phyloP scores from a whole-genome alignment of 2,329 filamentous ascomycete genomes.

The Graphiopsis chlorocephala region DNA sequence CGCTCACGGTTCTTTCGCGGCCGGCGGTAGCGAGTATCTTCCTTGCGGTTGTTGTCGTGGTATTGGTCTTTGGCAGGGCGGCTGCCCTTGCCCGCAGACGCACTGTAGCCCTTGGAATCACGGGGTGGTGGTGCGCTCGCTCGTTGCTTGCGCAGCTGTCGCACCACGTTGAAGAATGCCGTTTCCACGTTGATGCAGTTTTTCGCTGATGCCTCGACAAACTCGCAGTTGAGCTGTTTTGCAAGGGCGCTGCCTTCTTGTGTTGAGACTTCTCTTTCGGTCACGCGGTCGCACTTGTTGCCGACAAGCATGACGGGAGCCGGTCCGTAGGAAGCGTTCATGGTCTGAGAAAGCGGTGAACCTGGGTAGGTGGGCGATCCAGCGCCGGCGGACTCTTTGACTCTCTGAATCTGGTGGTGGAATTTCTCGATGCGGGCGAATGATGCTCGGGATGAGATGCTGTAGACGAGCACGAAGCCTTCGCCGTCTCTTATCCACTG shows the following conservation, averaged over 20 bases:
- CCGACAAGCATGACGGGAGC: conserved; percentile 97
- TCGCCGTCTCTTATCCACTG: conserved; percentile 99
- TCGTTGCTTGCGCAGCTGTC: conserved; percentile 81
- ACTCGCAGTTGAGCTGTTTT: conserved; percentile 89
- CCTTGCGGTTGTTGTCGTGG: conserved; percentile 11
- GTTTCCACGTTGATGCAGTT: conserved; percentile 99
- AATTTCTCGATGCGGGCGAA: conserved; percentile 94
- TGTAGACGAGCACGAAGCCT: conserved; percentile 96
- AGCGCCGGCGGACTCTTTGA: conserved; percentile 80
- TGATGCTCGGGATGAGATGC: conserved; percentile 93
- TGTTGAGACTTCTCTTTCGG: conserved; percentile 92
- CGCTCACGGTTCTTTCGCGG: conserved; percentile 19
- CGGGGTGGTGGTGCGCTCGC: conserved; percentile 26
- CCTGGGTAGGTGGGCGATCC: conserved; percentile 74
- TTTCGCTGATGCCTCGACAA: conserved; percentile 94
- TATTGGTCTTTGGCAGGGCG: conserved; percentile 7
- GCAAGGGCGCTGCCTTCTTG: conserved; percentile 92
- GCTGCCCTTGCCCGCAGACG: neutral
- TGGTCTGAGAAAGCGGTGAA: conserved; percentile 64
- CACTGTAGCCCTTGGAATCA: conserved; percentile 12
- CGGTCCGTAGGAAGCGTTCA: conserved; percentile 57
- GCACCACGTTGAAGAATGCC: conserved; percentile 95
- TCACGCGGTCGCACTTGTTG: conserved; percentile 96
- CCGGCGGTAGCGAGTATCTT: conserved; percentile 11
- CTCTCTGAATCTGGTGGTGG: conserved; percentile 93